A percentile compares a stretch with the other conserved stretches of the same genome.
These are phyloP conservation scores for Debaryomyces fabryi DNA, from an alignment of 1,139 yeast genomes.

Conservation along the genomic window DNA sequence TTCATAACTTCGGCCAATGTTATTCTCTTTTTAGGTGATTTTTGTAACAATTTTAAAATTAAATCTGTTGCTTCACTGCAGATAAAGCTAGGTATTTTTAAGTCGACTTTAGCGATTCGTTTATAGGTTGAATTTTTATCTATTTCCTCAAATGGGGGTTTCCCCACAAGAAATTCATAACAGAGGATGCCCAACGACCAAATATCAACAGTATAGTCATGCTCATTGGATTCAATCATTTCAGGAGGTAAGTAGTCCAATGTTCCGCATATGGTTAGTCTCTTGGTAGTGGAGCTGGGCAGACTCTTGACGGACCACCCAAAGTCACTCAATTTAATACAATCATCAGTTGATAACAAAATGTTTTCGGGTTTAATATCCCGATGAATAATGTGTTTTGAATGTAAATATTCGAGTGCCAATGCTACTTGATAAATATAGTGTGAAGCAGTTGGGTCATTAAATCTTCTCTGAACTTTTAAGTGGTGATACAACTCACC, in stretches of 20 bases:
- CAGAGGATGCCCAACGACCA: slow-evolving; percentile 93
- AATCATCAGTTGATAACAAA: slow-evolving; percentile 69
- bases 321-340: slow-evolving; percentile 84
- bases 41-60: slow-evolving; percentile 59
- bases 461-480: slow-evolving; percentile 64
- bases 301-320: slow-evolving; percentile 83
- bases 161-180: slow-evolving; percentile 85
- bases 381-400: slow-evolving; percentile 80
- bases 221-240: slow-evolving; percentile 83
- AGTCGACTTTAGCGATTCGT: slow-evolving; percentile 76
- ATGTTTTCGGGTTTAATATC: slow-evolving; percentile 94
- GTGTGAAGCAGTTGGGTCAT: slow-evolving; percentile 71
- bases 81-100: slow-evolving; percentile 69
- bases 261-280: slow-evolving; percentile 93
- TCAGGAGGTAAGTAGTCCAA: slow-evolving; percentile 95
- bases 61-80: slow-evolving; percentile 78
- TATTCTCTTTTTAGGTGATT: slow-evolving; percentile 69
- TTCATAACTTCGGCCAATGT: slow-evolving; percentile 59
- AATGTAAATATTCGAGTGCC: slow-evolving; percentile 76
- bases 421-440: slow-evolving; percentile 83
- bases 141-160: slow-evolving; percentile 88
- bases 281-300: slow-evolving; percentile 44
- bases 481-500: slow-evolving; percentile 86
- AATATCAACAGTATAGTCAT: slow-evolving; percentile 78
- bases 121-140: slow-evolving; percentile 75